Evolutionary conservation across 768 basidiomycete genomes (phyloP).

Genomic region (Astraeus odoratus): DNA sequence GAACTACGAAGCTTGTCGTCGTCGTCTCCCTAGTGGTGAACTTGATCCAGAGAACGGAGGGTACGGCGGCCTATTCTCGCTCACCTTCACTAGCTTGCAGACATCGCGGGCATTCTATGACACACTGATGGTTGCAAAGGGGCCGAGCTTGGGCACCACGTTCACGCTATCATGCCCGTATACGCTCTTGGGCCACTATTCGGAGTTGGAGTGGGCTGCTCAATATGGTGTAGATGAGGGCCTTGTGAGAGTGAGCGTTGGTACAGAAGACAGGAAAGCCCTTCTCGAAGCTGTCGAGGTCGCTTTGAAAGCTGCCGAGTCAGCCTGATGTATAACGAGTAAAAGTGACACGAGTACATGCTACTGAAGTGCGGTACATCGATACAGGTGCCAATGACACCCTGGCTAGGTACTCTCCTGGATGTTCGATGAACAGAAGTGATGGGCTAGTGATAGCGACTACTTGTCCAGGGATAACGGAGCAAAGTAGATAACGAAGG

Average conservation of each 20-base stretch:
- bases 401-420: too few species aligned
- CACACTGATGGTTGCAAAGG: constrained; percentile 74
- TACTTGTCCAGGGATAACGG: too few species aligned
- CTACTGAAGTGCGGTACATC: too few species aligned
- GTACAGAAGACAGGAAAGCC: constrained; percentile 64
- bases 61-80: constrained; percentile 81
- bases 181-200: constrained; percentile 84
- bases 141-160: constrained; percentile 89
- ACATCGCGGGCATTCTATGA: constrained; percentile 83
- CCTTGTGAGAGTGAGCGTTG: constrained; percentile 83
- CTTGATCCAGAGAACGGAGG: constrained; percentile 30
- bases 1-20: constrained; percentile 66
- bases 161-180: constrained; percentile 94
- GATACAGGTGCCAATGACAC: too few species aligned
- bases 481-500: too few species aligned
- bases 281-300: constrained; percentile 52
- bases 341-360: too few species aligned
- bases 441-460: too few species aligned
- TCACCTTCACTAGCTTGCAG: constrained; percentile 65
- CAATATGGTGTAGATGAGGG: constrained; percentile 77
- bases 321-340: constrained; percentile 2
- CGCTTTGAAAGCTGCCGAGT: constrained; percentile 71
- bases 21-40: constrained; percentile 23
- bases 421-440: too few species aligned
- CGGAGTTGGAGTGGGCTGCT: constrained; percentile 88